Evolutionary conservation across 2,329 filamentous ascomycete genomes (phyloP).

Genomic region (Ophiostoma perfectum): DNA sequence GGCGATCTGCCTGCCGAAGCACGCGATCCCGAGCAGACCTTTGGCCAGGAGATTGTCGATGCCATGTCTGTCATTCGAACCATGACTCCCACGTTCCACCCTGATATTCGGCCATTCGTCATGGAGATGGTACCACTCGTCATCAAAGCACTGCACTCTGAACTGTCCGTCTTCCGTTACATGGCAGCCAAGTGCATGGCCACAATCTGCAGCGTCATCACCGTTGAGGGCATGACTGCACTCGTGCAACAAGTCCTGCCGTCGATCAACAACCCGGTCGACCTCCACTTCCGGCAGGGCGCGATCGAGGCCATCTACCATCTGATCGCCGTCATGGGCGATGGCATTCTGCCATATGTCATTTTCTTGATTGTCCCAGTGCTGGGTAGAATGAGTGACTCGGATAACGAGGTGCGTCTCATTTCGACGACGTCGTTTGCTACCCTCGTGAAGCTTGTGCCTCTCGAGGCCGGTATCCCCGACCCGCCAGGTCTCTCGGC

Average conservation of each 20-base stretch:
- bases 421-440: conserved; percentile 96
- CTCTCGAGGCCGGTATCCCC: conserved; percentile 92
- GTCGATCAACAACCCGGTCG: conserved; percentile 82
- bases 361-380: conserved; percentile 98
- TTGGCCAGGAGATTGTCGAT: conserved; percentile 91
- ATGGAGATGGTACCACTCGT: conserved; percentile 78
- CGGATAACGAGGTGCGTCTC: conserved; percentile 88
- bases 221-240: conserved; percentile 91
- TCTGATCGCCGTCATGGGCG: conserved; percentile 96
- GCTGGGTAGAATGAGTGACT: conserved; percentile 95
- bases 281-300: conserved; percentile 84
- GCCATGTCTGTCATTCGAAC: conserved; percentile 88
- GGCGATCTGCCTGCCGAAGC: conserved; percentile 67
- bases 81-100: conserved; percentile 81
- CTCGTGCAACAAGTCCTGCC: conserved; percentile 89
- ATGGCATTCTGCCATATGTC: conserved; percentile 90
- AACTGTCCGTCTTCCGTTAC: conserved; percentile 88
- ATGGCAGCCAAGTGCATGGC: conserved; percentile 96
- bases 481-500: conserved; percentile 90
- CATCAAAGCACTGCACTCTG: conserved; percentile 79
- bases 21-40: conserved; percentile 63
- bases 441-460: conserved; percentile 92
- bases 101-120: conserved; percentile 70
- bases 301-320: conserved; percentile 95
- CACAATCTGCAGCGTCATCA: conserved; percentile 94